Evolutionary conservation across 768 basidiomycete genomes (phyloP), one percentile per base, ranked within the genome.

Genomic region (Rhodotorula graminis): DNA sequence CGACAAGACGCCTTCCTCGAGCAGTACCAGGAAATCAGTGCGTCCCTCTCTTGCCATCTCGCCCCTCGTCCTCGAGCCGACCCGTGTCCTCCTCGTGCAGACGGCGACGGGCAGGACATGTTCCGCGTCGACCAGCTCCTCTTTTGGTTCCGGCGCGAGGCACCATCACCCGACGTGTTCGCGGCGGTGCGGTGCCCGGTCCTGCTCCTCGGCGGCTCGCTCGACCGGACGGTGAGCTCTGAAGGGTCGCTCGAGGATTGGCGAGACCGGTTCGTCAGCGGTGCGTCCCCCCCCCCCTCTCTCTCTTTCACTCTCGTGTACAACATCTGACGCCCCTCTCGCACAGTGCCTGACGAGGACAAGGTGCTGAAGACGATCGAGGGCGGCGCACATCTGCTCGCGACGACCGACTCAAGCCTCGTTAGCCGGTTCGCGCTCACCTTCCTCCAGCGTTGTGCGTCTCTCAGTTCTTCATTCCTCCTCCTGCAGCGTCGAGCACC

Each of bases 361-460:
- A 64, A 66, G 56, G 55, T 53, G 2, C 55, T 72, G 55, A 65
- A 72, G 49, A 25, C 65, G 3, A 64, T 72, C 27, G 44, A 49
- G 10, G 70, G 53, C 40, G 70, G 70, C 14, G 33, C 61, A 0
- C 70, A 72, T 37, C 27, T 64, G 12, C 55, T 72, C 25, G 65
- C 65, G 3, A 64, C 65, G 31, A 67, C 65, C 33, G 62, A 67
- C 44, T 11, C 53, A 29, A 72, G 64, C 31, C 33, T 67, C 25
- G 70, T 72, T 6, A 72, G 67, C 56, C 61, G 65, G 27, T 66
- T 67, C 29, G n/a, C 29, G 21, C 61, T 67, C 37, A 40, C 31
- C 18, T 72, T 72, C 61, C 49, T 72, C 37, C 31, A 64, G 55
- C 61, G 70, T 11, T 40, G 65, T 72, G 27, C 40, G 65, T 62